These are phyloP conservation scores for Kwoniella bestiolae DNA, from an alignment of 768 basidiomycete genomes.

Conservation along the genomic window DNA sequence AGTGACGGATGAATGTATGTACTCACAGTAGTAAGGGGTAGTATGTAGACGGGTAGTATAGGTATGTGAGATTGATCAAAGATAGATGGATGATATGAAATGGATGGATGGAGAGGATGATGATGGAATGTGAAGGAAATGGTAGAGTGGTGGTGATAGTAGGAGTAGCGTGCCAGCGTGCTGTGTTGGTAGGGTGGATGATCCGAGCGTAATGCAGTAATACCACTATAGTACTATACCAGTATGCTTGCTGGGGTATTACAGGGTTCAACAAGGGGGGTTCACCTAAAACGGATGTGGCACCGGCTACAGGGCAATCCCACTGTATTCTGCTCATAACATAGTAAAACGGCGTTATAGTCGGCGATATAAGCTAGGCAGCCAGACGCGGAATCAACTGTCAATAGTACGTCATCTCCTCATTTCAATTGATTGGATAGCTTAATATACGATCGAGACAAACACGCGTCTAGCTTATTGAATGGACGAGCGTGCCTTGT, in stretches of 20 bases:
- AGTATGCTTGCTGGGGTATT: background rate
- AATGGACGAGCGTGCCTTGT: no score
- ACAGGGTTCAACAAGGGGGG: constrained; percentile 5
- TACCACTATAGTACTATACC: background rate
- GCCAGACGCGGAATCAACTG: background rate
- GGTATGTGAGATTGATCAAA: constrained; percentile 1
- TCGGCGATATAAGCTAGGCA: background rate
- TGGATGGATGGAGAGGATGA: constrained; percentile 9
- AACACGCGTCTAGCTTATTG: no score
- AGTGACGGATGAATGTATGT: background rate
- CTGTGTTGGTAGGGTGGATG: constrained; percentile 10
- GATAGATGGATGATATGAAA: background rate
- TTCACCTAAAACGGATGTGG: background rate
- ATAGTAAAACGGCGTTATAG: constrained; percentile 2
- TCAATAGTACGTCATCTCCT: background rate
- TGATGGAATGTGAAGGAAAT: constrained; percentile 31
- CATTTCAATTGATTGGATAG: background rate
- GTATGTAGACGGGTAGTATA: constrained; percentile 7
- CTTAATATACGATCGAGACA: no score
- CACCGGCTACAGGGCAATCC: constrained; percentile 4
- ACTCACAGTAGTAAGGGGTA: constrained; percentile 22
- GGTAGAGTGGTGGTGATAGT: constrained; percentile 6
- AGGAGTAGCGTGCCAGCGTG: constrained; percentile 13
- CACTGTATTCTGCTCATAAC: background rate
- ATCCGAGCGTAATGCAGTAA: constrained; percentile 8